phyloP scores from a whole-genome alignment of 2,329 filamentous ascomycete species.

The Fusarium humuli region DNA sequence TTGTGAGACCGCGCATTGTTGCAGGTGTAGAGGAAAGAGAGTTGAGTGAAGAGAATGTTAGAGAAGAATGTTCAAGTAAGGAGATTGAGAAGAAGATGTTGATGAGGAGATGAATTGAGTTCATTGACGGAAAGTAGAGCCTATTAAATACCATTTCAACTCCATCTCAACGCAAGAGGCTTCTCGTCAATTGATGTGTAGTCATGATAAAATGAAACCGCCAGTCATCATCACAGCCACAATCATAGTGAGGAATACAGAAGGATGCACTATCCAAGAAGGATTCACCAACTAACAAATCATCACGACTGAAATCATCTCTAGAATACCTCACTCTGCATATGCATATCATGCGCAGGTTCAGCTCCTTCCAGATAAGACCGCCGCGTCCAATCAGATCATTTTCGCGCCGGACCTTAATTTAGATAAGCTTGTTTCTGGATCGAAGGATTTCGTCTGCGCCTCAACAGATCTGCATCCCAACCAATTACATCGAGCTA shows the following conservation, averaged over 20 bases:
- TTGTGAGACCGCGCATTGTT: constrained; percentile 9
- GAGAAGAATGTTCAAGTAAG: neutral
- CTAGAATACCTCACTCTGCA: neutral
- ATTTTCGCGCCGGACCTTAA: neutral
- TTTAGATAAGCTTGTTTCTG: neutral
- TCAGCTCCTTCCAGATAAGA: neutral
- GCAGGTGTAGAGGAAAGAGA: too few species aligned
- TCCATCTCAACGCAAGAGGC: rapidly evolving
- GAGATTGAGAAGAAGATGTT: neutral
- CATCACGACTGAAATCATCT: neutral
- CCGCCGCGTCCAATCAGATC: neutral
- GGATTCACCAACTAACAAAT: neutral
- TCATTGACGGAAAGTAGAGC: neutral
- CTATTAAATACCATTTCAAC: neutral
- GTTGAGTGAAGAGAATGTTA: too few species aligned
- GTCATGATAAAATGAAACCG: neutral
- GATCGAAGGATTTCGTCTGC: constrained; percentile 1
- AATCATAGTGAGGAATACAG: neutral
- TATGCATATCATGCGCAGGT: neutral
- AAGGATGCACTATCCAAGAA: neutral
- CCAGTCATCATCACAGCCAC: neutral
- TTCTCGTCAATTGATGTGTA: neutral
- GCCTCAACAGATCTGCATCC: neutral
- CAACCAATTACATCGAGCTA: too few species aligned
- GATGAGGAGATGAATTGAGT: neutral